Evolutionary conservation across 2,329 filamentous ascomycete genomes (phyloP).

Genomic region (Beauveria bassiana): DNA sequence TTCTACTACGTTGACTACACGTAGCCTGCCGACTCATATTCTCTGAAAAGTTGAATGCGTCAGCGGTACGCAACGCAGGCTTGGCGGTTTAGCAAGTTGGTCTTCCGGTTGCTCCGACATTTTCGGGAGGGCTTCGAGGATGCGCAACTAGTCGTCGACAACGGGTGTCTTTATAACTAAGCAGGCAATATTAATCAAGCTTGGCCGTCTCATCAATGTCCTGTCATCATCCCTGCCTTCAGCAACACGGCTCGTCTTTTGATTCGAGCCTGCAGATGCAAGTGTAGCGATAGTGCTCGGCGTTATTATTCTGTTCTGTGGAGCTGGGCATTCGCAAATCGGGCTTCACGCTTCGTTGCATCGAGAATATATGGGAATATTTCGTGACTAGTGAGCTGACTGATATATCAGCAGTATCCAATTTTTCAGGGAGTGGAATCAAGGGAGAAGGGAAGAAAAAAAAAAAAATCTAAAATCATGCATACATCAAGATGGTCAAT

Average conservation of each 20-base stretch:
- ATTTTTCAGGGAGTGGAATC: neutral
- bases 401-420: neutral
- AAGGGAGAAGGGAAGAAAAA: neutral
- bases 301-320: neutral
- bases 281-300: neutral
- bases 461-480: constrained; percentile 5
- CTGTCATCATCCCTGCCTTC: too few relatives aligned
- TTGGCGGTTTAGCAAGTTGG: too few relatives aligned
- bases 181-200: too few relatives aligned
- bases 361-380: neutral
- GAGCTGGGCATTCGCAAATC: neutral
- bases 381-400: neutral
- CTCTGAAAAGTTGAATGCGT: too few relatives aligned
- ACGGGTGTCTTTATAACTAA: too few relatives aligned
- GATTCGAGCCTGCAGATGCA: neutral
- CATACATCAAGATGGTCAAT: constrained; percentile 30
- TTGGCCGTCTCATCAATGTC: neutral
- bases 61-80: too few relatives aligned
- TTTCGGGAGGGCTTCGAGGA: too few relatives aligned
- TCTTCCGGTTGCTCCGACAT: too few relatives aligned
- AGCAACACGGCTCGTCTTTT: neutral
- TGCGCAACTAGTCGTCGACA: too few relatives aligned
- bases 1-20: too few relatives aligned
- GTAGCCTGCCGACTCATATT: too few relatives aligned
- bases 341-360: neutral